Percentiles rank a stretch among this genome's conserved stretches.
phyloP scores from a whole-genome alignment of 768 basidiomycete species.

The Zangia roseola region DNA sequence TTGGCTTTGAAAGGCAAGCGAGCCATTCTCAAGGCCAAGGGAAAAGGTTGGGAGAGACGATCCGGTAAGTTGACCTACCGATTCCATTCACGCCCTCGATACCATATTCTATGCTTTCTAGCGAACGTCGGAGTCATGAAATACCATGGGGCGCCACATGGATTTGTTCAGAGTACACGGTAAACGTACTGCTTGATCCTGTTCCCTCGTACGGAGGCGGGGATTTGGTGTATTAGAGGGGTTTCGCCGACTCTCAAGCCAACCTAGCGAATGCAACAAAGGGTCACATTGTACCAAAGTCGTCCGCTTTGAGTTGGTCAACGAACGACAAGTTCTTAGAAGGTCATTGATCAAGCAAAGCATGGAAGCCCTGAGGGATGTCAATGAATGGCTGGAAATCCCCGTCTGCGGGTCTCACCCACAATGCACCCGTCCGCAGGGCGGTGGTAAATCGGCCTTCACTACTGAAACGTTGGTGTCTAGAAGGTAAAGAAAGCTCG shows the following conservation, averaged over 20 bases:
- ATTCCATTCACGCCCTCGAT: too few species aligned
- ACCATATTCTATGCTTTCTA: conserved; percentile 17
- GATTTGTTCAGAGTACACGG: conserved; percentile 35
- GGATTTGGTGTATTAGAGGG: too few species aligned
- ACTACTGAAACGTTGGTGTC: conserved; percentile 40
- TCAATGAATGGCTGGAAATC: conserved; percentile 39
- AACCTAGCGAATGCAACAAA: neutral
- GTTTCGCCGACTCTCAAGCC: conserved; percentile 1
- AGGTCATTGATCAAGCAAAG: conserved; percentile 55
- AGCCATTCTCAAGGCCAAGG: conserved; percentile 33
- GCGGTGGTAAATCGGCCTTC: too few species aligned
- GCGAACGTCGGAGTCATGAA: conserved; percentile 59
- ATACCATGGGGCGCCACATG: conserved; percentile 49
- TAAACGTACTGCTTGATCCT: neutral
- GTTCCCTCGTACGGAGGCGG: neutral
- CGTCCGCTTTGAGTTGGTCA: conserved; percentile 57
- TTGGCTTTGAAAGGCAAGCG: conserved; percentile 45
- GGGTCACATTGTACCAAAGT: conserved; percentile 31
- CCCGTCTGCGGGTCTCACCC: conserved; percentile 34
- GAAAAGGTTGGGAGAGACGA: conserved; percentile 55
- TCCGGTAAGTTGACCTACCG: conserved; percentile 43
- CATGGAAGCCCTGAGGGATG: conserved; percentile 80
- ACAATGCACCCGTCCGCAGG: conserved; percentile 42
- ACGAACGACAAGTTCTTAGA: conserved; percentile 50
- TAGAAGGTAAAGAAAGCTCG: conserved; percentile 43